Evolutionary conservation across 768 basidiomycete genomes (phyloP), one percentile per base, ranked within the genome.

Genomic region (Sporobolomyces pararoseus): DNA sequence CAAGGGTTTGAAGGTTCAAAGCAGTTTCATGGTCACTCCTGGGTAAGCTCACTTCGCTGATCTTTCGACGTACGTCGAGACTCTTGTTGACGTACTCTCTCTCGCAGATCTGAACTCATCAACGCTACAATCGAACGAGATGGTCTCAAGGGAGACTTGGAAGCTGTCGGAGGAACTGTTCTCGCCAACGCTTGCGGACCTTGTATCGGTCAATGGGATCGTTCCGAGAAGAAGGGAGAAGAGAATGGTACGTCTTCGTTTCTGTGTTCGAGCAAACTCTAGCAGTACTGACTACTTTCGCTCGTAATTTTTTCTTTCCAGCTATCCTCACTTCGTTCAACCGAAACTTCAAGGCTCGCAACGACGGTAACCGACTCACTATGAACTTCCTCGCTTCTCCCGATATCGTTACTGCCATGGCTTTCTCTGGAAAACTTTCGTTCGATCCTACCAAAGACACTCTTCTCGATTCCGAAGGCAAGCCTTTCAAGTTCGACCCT

Each of bases 151-250:
- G 87, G 84, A 73, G 82, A 86, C 46, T 90, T 98, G 78, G 92
- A 98, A 82, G 79, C 83, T 21, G 89, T 87, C 72, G 96, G 96
- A 66, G 96, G 92, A 75, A 78, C 93, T 61, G 92, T 99, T 54
- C 87, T 99, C 63, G 96, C 96, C 75, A 99, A 98, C 78, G 96
- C 96, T 63, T 99, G 96, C 79, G 96, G 96, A 55, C 96, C 96
- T 78, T 98, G 96, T 81, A 99, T 98, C 75, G 96, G 96, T 53
- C 95, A 97, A 86, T 99, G 96, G 96, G 92, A 97, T 78, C 86
- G 96, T 32, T 49, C 88, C 52, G 92, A 91, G 72, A 87, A 88
- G 77, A 85, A 89, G 77, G 87, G 85, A 52, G 89, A 96, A 79
- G 89, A 95, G 77, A 98, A 98, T 79, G 91, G 91, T 91, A 68